Evolutionary conservation across 169 alveolate species (phyloP).

Genomic region (Babesia sp.): DNA sequence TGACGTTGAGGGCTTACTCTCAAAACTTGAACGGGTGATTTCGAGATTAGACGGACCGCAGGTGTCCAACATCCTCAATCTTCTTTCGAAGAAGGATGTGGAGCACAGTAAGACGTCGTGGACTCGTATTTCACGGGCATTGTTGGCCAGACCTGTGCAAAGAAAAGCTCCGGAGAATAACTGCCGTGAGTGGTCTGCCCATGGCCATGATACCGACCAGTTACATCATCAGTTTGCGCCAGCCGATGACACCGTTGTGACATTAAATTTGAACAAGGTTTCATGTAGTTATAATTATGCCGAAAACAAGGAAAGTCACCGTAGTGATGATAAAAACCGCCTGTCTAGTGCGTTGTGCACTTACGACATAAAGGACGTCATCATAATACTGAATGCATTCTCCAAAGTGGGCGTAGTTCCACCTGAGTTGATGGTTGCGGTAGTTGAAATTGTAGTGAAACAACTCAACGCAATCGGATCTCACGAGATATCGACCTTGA

Average conservation of each 20-base stretch:
- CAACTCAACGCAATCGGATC: neutral
- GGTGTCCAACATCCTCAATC: slow-evolving; percentile 49
- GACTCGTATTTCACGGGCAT: neutral
- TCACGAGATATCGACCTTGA: slow-evolving; percentile 2
- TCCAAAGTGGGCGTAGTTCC: slow-evolving; percentile 46
- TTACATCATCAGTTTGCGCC: no score
- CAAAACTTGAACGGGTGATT: slow-evolving; percentile 24
- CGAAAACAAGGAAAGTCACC: neutral
- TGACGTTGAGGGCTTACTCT: slow-evolving; percentile 50
- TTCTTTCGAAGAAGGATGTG: slow-evolving; percentile 57
- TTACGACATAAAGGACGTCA: slow-evolving; percentile 48
- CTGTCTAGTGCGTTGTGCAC: slow-evolving; percentile 7
- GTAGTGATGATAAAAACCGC: neutral
- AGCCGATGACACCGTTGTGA: no score
- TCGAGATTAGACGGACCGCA: slow-evolving; percentile 54
- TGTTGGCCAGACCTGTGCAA: neutral
- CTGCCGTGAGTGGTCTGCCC: neutral
- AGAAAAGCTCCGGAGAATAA: neutral
- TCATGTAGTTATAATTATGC: neutral
- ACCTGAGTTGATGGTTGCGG: slow-evolving; percentile 8
- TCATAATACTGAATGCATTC: slow-evolving; percentile 60
- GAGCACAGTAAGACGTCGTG: slow-evolving; percentile 29
- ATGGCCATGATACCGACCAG: neutral
- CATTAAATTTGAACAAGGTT: neutral
- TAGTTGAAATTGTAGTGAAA: slow-evolving; percentile 17